A percentile compares a stretch with the other conserved stretches of the same genome.
Evolutionary conservation across 495 filamentous ascomycete genomes (phyloP).

Genomic region (Aspergillus kassunensis): DNA sequence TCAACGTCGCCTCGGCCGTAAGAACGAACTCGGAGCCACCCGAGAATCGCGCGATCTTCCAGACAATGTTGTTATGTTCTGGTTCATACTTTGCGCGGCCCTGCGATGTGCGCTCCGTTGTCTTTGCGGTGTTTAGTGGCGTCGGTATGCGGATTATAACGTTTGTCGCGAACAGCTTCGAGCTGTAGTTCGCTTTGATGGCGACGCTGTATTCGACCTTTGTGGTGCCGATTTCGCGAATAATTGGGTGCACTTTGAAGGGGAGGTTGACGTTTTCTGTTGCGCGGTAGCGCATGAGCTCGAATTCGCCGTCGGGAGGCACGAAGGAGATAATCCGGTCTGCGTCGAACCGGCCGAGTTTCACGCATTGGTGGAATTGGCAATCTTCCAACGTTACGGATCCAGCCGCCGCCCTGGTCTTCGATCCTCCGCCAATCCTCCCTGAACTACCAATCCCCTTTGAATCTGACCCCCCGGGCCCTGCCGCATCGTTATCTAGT

Average conservation of each 20-base stretch:
- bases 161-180: conserved; percentile 95
- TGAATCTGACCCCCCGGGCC: conserved; percentile 21
- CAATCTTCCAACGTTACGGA: conserved; percentile 97
- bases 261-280: conserved; percentile 99
- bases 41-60: conserved; percentile 97
- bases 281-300: conserved; percentile 99
- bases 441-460: conserved; percentile 36
- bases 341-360: conserved; percentile 93
- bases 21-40: conserved; percentile 94
- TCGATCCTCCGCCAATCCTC: conserved; percentile 46
- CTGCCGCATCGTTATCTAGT: conserved; percentile 52
- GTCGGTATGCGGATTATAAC: conserved; percentile 95
- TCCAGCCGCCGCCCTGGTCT: conserved; percentile 90
- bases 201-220: conserved; percentile 99
- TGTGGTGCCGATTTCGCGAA: conserved; percentile 93
- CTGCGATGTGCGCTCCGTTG: conserved; percentile 88
- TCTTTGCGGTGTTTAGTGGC: conserved; percentile 91
- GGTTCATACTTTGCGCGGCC: conserved; percentile 99
- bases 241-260: conserved; percentile 98
- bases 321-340: conserved; percentile 98
- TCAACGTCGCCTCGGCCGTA: conserved; percentile 87
- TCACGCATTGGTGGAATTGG: conserved; percentile 99
- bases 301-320: conserved; percentile 97
- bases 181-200: conserved; percentile 93
- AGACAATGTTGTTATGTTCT: conserved; percentile 94